A percentile compares a stretch with the other conserved stretches of the same genome.
These are phyloP conservation scores for Apiotrichum gamsii DNA, from an alignment of 1,284 basidiomycete species.

Conservation along the genomic window DNA sequence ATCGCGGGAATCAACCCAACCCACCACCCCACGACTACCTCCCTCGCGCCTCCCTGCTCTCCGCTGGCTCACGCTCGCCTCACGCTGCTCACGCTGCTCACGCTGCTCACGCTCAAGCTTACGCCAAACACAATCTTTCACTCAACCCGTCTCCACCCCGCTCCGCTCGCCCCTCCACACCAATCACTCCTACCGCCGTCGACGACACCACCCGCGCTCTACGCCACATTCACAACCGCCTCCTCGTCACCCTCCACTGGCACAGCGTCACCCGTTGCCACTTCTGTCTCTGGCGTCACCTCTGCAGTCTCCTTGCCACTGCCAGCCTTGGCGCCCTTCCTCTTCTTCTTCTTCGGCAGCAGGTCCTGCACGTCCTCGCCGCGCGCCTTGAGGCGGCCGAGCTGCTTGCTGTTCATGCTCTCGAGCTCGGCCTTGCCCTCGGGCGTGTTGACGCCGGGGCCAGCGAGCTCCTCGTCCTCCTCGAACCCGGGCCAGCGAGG, in stretches of 20 bases:
- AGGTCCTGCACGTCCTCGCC: conserved; percentile 37
- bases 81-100: too few relatives aligned
- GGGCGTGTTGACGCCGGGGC: neutral
- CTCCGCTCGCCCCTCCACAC: neutral
- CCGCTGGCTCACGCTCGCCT: too few relatives aligned
- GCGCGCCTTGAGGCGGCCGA: conserved; percentile 42
- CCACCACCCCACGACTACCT: too few relatives aligned
- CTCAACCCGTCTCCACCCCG: too few relatives aligned
- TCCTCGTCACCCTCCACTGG: neutral
- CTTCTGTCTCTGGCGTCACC: too few relatives aligned
- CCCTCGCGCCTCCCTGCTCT: too few relatives aligned
- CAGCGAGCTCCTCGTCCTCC: conserved; percentile 39
- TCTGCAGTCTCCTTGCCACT: neutral
- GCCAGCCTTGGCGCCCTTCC: neutral
- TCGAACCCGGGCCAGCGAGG: conserved; percentile 46
- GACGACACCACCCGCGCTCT: too few relatives aligned
- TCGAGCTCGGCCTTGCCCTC: conserved; percentile 10
- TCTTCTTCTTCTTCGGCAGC: conserved; percentile 14
- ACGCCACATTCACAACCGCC: neutral
- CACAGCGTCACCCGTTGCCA: too few relatives aligned
- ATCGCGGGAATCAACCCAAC: too few relatives aligned
- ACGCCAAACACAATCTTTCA: too few relatives aligned
- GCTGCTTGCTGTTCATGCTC: conserved; percentile 28
- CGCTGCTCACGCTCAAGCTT: too few relatives aligned
- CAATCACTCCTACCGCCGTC: too few relatives aligned